Percentiles rank a stretch among this genome's conserved stretches.
phyloP scores from a whole-genome alignment of 768 basidiomycete species.

The Amanita molliuscula region DNA sequence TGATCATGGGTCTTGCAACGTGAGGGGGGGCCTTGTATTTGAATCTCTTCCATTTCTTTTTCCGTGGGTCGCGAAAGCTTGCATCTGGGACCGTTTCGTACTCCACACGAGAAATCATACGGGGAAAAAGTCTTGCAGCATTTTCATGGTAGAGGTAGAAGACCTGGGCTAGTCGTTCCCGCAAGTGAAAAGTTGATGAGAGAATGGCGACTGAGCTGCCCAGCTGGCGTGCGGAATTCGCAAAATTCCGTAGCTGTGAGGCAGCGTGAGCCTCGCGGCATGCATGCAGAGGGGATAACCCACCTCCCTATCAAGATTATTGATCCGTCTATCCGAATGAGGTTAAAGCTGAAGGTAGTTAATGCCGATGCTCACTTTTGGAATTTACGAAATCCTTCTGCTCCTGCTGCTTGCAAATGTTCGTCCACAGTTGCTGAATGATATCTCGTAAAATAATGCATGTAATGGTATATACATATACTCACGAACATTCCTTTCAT shows the following conservation, averaged over 20 bases:
- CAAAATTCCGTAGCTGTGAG: slow-evolving; percentile 60
- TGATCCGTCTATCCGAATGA: slow-evolving; percentile 33
- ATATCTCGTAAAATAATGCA: not conserved
- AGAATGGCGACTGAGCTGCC: slow-evolving; percentile 72
- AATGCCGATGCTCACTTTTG: slow-evolving; percentile 32
- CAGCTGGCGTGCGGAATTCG: slow-evolving; percentile 65
- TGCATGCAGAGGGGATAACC: not conserved
- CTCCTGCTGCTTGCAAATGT: slow-evolving; percentile 56
- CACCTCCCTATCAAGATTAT: slow-evolving; percentile 58
- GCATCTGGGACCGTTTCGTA: slow-evolving; percentile 23
- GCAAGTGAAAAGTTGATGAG: slow-evolving; percentile 62
- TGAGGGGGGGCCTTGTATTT: slow-evolving; percentile 35
- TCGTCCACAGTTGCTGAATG: slow-evolving; percentile 53
- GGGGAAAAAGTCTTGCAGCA: slow-evolving; percentile 67
- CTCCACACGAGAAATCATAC: slow-evolving; percentile 40
- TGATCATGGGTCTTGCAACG: slow-evolving; percentile 39
- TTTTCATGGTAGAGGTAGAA: slow-evolving; percentile 67
- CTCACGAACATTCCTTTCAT: slow-evolving; percentile 59
- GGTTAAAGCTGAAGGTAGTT: slow-evolving; percentile 5
- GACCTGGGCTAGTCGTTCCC: slow-evolving; percentile 58
- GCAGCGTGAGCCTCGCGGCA: slow-evolving; percentile 1
- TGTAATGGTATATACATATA: slow-evolving; percentile 12
- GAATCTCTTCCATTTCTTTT: slow-evolving; percentile 19
- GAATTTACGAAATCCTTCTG: slow-evolving; percentile 54
- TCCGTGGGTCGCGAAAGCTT: slow-evolving; percentile 19